Percentiles rank a stretch among this genome's conserved stretches.
Conservation (phyloP, 2,329 filamentous ascomycete genomes). For the Exophiala oligosperma region DNA sequence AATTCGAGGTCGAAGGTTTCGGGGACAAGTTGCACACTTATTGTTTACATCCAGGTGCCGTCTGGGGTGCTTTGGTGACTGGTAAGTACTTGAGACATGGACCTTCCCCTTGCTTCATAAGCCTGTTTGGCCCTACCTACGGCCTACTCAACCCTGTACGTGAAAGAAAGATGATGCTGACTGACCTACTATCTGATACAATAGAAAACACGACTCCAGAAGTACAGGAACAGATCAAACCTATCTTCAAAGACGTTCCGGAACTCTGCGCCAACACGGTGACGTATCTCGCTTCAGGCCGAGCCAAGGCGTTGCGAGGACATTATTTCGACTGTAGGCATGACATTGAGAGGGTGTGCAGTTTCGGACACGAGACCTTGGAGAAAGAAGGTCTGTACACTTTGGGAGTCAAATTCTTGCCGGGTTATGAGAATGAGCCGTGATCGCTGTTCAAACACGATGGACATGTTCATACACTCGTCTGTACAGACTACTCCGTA, state of each 20-base stretch:
- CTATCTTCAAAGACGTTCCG: slow-evolving; percentile 11
- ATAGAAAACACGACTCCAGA: neutral
- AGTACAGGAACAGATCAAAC: neutral
- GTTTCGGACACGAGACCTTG: neutral
- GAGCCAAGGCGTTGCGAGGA: slow-evolving; percentile 4
- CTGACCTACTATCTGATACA: neutral
- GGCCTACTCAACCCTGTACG: neutral
- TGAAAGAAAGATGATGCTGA: neutral
- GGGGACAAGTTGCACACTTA: slow-evolving; percentile 3
- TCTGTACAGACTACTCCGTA: too few relatives aligned
- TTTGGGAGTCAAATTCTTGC: slow-evolving; percentile 3
- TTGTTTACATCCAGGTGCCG: slow-evolving; percentile 5
- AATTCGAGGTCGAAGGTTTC: slow-evolving; percentile 4
- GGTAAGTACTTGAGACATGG: neutral
- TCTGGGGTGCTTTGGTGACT: slow-evolving; percentile 6
- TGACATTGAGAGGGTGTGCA: slow-evolving; percentile 5
- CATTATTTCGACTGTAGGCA: slow-evolving; percentile 9
- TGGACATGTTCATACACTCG: too few relatives aligned
- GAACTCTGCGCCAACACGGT: slow-evolving; percentile 4
- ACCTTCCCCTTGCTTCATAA: too few relatives aligned
- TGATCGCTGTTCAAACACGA: neutral
- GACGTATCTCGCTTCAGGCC: slow-evolving; percentile 6
- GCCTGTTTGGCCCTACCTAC: too few relatives aligned
- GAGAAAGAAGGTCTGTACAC: slow-evolving; percentile 3
- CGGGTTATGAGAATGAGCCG: slow-evolving; percentile 9